Evolutionary conservation across 2,329 filamentous ascomycete species (phyloP), one percentile per base, ranked within the genome.

Genomic region (Penicillium sp.): DNA sequence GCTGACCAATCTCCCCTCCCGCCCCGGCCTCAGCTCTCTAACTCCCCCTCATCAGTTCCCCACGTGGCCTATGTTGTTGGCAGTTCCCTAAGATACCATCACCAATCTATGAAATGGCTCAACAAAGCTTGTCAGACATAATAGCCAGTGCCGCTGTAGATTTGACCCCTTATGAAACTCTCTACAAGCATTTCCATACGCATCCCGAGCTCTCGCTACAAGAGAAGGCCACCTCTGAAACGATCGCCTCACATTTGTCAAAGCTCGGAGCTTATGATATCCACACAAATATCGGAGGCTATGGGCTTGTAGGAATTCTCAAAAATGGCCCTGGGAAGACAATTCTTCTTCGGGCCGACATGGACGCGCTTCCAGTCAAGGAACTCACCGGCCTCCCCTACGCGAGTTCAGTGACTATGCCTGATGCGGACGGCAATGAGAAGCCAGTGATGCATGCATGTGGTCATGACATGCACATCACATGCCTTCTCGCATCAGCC

Each of bases 391-490:
- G 73, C 6, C 73, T 83, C 1, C 70, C 75, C 6, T 83, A 82
- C 62, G 74, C 78, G 5, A 81, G 78, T 63, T 74, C 67, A 3
- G 75, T 74, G 38, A 75, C 70, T 1, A 79, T 79, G 72, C 72
- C 69, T 40, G 78, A 81, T 63, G 70, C 72, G 25, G 79, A 82
- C 43, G 81, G 82, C 1, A 67, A 75, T 3, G 77, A 80, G 52
- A 83, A 82, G 60, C 80, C 81, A 0, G 79, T 82, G 1, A 86
- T 86, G 84, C 84, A 86, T 72, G 82, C 84, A 29, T 86, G 84
- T 61, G 84, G 83, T 1, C 84, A 85, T 64, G 82, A 84, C 60
- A 82, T 85, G 79, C 84, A 86, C 64, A 81, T 85, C 44, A 82
- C 83, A 0, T 76, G 76, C 53, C 71, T 86, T 0, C 75, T 87